phyloP scores from a whole-genome alignment of 306 rosid genomes.

The Corylus heterophylla region DNA sequence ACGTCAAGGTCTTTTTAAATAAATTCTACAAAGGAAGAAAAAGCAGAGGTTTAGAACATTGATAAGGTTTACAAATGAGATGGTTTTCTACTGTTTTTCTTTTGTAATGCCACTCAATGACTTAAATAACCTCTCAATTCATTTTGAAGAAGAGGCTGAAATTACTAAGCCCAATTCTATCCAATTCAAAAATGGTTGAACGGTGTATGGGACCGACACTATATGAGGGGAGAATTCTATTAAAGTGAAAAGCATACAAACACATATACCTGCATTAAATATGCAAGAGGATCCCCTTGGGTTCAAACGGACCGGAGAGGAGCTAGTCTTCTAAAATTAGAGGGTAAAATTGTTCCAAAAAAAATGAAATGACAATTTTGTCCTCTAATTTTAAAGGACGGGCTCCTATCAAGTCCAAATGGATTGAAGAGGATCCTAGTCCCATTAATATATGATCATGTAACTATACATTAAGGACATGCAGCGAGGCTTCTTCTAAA shows the following conservation, averaged over 20 bases:
- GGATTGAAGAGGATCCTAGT: no score
- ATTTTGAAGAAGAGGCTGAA: neutral
- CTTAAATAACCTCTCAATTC: neutral
- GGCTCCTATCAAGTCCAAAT: no score
- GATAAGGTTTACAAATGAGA: neutral
- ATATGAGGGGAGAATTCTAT: neutral
- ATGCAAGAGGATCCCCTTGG: no score
- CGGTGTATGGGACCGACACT: neutral
- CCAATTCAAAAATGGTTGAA: neutral
- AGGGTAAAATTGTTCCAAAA: no score
- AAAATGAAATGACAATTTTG: no score
- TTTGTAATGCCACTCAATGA: neutral
- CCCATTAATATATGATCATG: no score
- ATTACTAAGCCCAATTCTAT: neutral
- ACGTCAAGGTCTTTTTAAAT: neutral
- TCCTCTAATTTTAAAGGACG: no score
- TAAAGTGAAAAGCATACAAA: neutral
- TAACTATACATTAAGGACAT: neutral
- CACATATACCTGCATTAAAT: no score
- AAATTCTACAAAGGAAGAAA: neutral
- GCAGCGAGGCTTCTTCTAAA: neutral
- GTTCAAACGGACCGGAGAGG: no score
- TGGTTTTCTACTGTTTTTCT: neutral
- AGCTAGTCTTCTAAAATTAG: no score
- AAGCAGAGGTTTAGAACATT: neutral